These are phyloP conservation scores for Colletotrichum acutatum DNA, from an alignment of 2,329 filamentous ascomycete genomes.

Conservation along the genomic window DNA sequence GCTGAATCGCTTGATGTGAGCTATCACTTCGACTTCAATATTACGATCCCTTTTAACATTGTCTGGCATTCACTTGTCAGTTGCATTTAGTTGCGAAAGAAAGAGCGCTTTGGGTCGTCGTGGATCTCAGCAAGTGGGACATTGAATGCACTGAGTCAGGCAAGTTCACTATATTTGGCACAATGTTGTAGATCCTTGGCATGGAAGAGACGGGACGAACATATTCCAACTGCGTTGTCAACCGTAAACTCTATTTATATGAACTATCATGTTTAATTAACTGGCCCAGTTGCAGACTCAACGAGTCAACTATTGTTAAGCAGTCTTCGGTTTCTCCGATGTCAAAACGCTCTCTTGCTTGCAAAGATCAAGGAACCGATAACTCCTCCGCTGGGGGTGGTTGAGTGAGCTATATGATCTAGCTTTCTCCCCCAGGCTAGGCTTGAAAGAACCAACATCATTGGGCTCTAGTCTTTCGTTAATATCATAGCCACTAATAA, in stretches of 20 bases:
- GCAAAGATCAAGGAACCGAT: not conserved
- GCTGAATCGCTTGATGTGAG: not conserved
- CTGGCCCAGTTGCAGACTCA: not conserved
- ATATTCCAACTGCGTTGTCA: not conserved
- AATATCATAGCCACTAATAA: not conserved
- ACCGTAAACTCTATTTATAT: not conserved
- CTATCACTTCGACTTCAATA: not conserved
- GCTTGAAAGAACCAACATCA: too few species aligned
- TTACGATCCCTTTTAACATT: not conserved
- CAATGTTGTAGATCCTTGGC: not conserved
- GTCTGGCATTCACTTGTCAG: not conserved
- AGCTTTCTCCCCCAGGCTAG: not conserved
- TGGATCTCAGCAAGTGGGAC: not conserved
- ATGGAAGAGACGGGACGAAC: not conserved
- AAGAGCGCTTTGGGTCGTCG: not conserved
- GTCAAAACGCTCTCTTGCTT: not conserved
- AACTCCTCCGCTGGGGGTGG: not conserved
- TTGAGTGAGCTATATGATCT: not conserved
- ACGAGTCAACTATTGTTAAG: not conserved
- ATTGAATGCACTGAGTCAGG: not conserved
- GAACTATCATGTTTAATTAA: not conserved
- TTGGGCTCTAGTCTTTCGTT: not conserved
- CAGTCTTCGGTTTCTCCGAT: not conserved
- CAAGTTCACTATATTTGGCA: not conserved
- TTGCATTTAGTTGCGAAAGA: not conserved